Evolutionary conservation across 2,329 filamentous ascomycete genomes (phyloP).

Genomic region (Gyromitra esculenta): DNA sequence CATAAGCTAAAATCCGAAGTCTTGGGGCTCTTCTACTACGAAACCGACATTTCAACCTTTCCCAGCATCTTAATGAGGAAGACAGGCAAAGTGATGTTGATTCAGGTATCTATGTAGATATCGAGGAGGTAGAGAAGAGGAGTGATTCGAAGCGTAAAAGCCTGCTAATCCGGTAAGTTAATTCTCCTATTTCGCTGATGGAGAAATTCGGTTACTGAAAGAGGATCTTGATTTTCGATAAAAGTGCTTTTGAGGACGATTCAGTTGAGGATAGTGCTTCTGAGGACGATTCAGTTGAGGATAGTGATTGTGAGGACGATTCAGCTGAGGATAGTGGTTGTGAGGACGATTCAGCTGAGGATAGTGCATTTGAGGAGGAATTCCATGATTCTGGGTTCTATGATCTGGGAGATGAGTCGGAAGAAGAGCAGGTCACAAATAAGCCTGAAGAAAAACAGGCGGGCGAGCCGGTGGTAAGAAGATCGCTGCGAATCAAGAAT

Average conservation of each 20-base stretch:
- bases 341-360: background rate
- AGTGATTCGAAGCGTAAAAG: background rate
- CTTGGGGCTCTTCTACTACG: no score
- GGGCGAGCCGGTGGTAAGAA: background rate
- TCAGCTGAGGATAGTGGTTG: background rate
- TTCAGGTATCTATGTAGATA: background rate
- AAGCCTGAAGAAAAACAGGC: background rate
- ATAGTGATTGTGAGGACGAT: background rate
- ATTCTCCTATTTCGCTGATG: background rate
- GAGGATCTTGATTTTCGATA: no score
- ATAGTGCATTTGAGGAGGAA: background rate
- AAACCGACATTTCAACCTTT: no score
- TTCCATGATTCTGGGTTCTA: background rate
- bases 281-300: background rate
- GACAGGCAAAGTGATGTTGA: background rate
- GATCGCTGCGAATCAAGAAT: background rate
- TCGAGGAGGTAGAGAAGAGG: background rate
- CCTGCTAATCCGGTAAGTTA: background rate
- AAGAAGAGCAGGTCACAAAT: background rate
- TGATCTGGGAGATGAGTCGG: background rate
- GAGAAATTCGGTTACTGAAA: no score
- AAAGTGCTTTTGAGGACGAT: no score
- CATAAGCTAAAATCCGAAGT: constrained; percentile 1
- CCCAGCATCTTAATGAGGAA: background rate
- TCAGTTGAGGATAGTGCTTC: background rate